A percentile compares a stretch with the other conserved stretches of the same genome.
phyloP scores from a whole-genome alignment of 192 early-diverging fungal species.

The Allomyces javanicus region DNA sequence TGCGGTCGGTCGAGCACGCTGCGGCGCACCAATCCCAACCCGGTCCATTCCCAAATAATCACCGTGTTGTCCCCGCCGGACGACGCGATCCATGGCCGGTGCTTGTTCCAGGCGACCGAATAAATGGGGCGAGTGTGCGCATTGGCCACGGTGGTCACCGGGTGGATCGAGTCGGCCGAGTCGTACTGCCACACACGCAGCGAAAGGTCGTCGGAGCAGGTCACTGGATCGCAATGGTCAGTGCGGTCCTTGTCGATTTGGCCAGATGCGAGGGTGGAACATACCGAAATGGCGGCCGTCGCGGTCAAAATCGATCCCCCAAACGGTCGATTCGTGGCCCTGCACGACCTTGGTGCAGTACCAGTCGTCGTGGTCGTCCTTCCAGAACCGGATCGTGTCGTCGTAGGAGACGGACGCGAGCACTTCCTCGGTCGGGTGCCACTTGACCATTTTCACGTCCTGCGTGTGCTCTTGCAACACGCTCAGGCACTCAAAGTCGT shows the following conservation, averaged over 20 bases:
- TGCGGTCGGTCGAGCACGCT: slow-evolving; percentile 44
- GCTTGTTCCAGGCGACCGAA: slow-evolving; percentile 75
- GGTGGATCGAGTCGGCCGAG: slow-evolving; percentile 5
- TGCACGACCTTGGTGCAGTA: slow-evolving; percentile 65
- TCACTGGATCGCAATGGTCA: background rate
- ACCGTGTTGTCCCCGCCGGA: slow-evolving; percentile 66
- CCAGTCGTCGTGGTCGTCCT: slow-evolving; percentile 94
- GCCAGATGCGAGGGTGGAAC: background rate
- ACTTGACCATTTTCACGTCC: slow-evolving; percentile 86
- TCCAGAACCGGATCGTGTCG: slow-evolving; percentile 84
- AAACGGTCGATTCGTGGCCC: slow-evolving; percentile 80
- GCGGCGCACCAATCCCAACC: slow-evolving; percentile 7
- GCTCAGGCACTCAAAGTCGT: slow-evolving; percentile 87
- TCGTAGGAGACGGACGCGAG: slow-evolving; percentile 82
- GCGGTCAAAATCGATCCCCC: slow-evolving; percentile 71
- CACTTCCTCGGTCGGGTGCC: slow-evolving; percentile 74
- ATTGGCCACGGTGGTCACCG: slow-evolving; percentile 37
- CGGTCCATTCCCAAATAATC: slow-evolving; percentile 18
- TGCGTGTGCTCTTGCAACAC: slow-evolving; percentile 90
- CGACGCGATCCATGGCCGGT: slow-evolving; percentile 52
- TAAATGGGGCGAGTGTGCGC: slow-evolving; percentile 76
- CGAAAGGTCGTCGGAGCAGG: background rate
- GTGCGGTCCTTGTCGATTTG: too few relatives aligned
- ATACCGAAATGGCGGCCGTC: slow-evolving; percentile 17
- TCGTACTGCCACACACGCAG: background rate